Percentiles rank a stretch among this genome's conserved stretches.
Evolutionary conservation across 768 basidiomycete species (phyloP).

Genomic region (Rhodotorula paludigena): DNA sequence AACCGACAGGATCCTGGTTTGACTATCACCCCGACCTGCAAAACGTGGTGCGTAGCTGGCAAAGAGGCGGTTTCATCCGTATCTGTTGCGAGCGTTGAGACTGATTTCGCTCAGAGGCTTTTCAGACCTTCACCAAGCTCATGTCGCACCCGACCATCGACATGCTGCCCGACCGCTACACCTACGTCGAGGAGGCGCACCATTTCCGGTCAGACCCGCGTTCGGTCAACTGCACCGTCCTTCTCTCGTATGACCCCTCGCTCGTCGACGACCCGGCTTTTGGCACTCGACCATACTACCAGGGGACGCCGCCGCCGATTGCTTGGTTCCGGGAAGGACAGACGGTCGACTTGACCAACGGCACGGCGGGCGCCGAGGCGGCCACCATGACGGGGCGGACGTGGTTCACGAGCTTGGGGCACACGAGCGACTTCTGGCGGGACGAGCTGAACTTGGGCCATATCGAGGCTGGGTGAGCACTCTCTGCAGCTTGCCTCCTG

Average conservation of each 20-base stretch:
- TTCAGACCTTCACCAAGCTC: conserved; percentile 47
- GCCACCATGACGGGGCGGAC: conserved; percentile 25
- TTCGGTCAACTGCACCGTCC: conserved; percentile 44
- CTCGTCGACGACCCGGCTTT: conserved; percentile 40
- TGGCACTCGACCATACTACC: conserved; percentile 19
- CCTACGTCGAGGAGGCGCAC: conserved; percentile 47
- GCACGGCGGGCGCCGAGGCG: not conserved
- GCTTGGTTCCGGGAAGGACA: conserved; percentile 28
- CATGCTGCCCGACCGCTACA: conserved; percentile 47
- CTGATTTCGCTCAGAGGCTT: no score
- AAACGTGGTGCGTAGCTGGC: conserved; percentile 43
- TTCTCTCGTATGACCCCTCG: conserved; percentile 47
- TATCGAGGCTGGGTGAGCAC: conserved; percentile 13
- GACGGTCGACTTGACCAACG: conserved; percentile 31
- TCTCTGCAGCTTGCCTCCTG: not conserved
- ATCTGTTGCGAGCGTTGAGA: no score
- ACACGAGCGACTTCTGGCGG: conserved; percentile 23
- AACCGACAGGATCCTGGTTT: conserved; percentile 43
- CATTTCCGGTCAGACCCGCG: conserved; percentile 48
- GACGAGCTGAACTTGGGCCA: not conserved
- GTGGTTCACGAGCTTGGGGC: conserved; percentile 25
- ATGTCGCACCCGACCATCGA: conserved; percentile 46
- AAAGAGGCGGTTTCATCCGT: no score
- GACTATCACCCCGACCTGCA: conserved; percentile 49
- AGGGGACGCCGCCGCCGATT: conserved; percentile 27